A percentile compares a stretch with the other conserved stretches of the same genome.
phyloP scores from a whole-genome alignment of 73 alveolate genomes.

The Paramecium biaurelia region DNA sequence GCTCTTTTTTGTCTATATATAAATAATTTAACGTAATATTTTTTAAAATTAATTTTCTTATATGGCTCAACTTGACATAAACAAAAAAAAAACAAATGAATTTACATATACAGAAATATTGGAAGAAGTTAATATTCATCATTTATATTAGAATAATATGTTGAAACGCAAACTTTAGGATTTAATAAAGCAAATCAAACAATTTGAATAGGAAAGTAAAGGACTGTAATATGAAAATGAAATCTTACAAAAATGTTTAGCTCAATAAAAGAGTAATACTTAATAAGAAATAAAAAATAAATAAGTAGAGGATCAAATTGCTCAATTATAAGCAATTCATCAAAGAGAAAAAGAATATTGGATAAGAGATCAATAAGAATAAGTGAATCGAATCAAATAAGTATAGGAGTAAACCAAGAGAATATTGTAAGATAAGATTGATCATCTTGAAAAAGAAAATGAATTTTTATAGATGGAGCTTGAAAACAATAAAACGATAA shows the following conservation, averaged over 20 bases:
- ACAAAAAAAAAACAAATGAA: background rate
- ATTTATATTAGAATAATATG: background rate
- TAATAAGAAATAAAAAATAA: background rate
- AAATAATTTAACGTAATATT: background rate
- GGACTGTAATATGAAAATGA: slow-evolving; percentile 47
- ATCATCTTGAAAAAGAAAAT: background rate
- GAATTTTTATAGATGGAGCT: slow-evolving; percentile 16
- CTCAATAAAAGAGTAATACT: background rate
- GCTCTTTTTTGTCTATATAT: background rate
- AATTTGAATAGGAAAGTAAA: slow-evolving; percentile 18
- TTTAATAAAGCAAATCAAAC: background rate
- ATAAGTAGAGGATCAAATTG: slow-evolving; percentile 3
- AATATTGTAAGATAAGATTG: background rate
- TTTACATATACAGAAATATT: background rate
- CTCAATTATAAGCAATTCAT: background rate
- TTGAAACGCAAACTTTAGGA: background rate
- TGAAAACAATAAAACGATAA: background rate
- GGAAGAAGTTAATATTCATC: background rate
- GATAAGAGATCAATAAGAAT: slow-evolving; percentile 37
- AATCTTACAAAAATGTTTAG: background rate
- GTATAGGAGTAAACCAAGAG: background rate
- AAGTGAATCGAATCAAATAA: background rate
- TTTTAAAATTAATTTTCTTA: background rate
- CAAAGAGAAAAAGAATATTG: slow-evolving; percentile 16
- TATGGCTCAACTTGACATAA: background rate